A percentile compares a stretch with the other conserved stretches of the same genome.
Conservation (phyloP, 345 rosid genomes). For the Lepidium africanum region DNA sequence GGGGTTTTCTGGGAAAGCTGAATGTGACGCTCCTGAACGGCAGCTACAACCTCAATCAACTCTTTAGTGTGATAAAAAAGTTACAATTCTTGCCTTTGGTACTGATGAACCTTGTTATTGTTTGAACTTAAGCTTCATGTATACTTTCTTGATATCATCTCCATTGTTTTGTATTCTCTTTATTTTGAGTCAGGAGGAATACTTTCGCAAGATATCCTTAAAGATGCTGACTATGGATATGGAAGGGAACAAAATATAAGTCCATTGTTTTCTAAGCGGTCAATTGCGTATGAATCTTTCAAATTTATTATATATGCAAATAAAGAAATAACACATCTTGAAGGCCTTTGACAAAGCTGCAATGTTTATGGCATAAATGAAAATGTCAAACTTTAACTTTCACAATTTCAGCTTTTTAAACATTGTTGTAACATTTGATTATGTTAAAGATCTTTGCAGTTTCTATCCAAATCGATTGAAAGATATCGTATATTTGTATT, state of each 20-base stretch:
- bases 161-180: neutral
- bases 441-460: no score
- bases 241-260: slow-evolving; percentile 17
- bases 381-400: neutral
- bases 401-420: no score
- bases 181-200: slow-evolving; percentile 44
- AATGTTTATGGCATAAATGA: neutral
- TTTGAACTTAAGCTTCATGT: neutral
- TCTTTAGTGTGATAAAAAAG: neutral
- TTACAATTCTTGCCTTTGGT: neutral
- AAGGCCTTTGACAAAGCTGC: neutral
- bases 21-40: no score
- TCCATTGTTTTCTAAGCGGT: neutral
- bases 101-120: neutral
- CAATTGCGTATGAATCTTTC: neutral
- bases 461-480: no score
- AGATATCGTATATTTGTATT: no score
- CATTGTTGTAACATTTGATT: no score
- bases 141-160: neutral
- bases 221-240: slow-evolving; percentile 66
- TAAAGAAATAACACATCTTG: neutral
- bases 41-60: no score
- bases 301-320: neutral
- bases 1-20: no score
- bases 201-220: slow-evolving; percentile 55